Evolutionary conservation across 805 yeast species (phyloP).

Genomic region (Nematodospora valgi): DNA sequence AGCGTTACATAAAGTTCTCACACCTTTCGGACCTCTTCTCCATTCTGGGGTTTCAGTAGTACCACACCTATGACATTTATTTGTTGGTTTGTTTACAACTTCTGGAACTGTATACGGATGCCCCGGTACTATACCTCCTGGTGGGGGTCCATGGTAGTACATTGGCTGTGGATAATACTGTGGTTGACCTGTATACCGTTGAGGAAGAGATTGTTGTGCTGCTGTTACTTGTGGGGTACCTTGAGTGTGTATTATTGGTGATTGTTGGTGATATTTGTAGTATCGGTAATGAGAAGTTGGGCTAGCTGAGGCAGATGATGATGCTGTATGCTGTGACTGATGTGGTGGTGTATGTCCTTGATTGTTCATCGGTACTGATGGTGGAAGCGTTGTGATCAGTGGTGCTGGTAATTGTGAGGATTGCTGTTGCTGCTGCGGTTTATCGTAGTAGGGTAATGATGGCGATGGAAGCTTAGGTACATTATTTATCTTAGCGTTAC

Average conservation of each 20-base stretch:
- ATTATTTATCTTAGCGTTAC: background rate
- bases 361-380: background rate
- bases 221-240: background rate
- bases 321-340: conserved; percentile 9
- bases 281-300: conserved; percentile 10
- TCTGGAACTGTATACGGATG: conserved; percentile 24
- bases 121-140: background rate
- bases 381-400: conserved; percentile 2
- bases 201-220: conserved; percentile 2
- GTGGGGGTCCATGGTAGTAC: conserved; percentile 3
- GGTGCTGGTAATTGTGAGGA: conserved; percentile 10
- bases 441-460: conserved; percentile 3
- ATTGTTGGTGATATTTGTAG: conserved; percentile 4
- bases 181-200: background rate
- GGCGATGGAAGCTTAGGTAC: conserved; percentile 11
- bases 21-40: conserved; percentile 87
- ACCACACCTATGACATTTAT: conserved; percentile 43
- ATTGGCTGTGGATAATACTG: conserved; percentile 5
- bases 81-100: conserved; percentile 28
- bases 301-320: conserved; percentile 10
- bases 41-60: conserved; percentile 79
- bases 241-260: conserved; percentile 1
- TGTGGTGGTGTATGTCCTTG: conserved; percentile 10
- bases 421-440: conserved; percentile 10
- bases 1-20: conserved; percentile 83